Evolutionary conservation across 192 early-diverging fungal genomes (phyloP), one percentile per base, ranked within the genome.

Genomic region (Funneliformis geosporum): DNA sequence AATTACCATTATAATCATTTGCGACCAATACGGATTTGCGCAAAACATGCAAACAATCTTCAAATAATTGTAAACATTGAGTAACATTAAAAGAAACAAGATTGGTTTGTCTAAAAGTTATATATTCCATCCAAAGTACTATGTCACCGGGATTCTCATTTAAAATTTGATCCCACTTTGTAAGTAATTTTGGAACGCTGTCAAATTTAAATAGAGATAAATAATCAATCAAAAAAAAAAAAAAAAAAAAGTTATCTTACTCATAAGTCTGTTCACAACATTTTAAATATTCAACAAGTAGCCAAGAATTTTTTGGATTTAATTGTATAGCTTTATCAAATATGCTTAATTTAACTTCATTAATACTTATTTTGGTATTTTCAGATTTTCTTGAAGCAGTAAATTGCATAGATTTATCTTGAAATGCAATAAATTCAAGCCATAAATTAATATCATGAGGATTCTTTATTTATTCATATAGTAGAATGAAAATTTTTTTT

Each of bases 71-170:
- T 10, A 82, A 46, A 61, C 76, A 78, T 10, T 78, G 76, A 38
- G 38, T 21, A 74, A 87, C 86, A 7, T 85, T 80, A 40, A 88
- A 90, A 66, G 86, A 88, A 5, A 84, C 61, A 21, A 89, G 88
- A 65, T 87, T 86, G 28, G 88, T 86, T 66, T 90, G 89, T 9
- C 89, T 69, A 65, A 85, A 86, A 55, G 89, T 84, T 60, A 90
- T 75, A 55, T 90, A 90, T 33, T 90, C 83, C 11, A 87, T 87
- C 89, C 89, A 90, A 11, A 90, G 73, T 8, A 60, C 67, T 21
- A 88, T 81, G 25, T 86, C 83, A n/a, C 83, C 65, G 3, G 83
- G 73, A 23, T 79, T 62, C 8, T 79, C 71, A 42, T 79, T 77
- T 11, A 90, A 65, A 2, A 87, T 55, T n/a, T 78, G 75, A 33